Conservation (phyloP, 2,329 filamentous ascomycete genomes). For the Plectosphaerella sp. region DNA sequence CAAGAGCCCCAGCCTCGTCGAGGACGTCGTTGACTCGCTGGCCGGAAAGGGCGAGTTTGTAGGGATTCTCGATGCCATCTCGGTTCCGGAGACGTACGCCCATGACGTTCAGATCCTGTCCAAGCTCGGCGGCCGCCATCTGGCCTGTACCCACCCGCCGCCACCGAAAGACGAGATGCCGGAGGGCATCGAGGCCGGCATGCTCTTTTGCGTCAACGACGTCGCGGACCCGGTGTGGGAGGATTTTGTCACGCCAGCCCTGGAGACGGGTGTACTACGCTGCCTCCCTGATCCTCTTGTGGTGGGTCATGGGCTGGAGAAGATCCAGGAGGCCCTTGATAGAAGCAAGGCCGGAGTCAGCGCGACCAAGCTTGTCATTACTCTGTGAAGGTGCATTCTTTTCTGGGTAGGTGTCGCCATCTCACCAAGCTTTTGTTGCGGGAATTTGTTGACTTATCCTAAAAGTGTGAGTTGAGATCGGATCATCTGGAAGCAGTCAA, state of each 20-base stretch:
- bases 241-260: conserved; percentile 17
- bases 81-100: conserved; percentile 15
- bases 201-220: conserved; percentile 22
- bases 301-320: conserved; percentile 18
- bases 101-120: conserved; percentile 15
- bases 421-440: too few species aligned
- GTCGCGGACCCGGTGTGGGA: conserved; percentile 16
- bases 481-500: too few species aligned
- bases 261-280: conserved; percentile 14
- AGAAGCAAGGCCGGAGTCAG: conserved; percentile 17
- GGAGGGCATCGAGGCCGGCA: conserved; percentile 24
- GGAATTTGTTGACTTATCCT: too few species aligned
- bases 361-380: conserved; percentile 14
- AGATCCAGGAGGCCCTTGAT: conserved; percentile 16
- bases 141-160: conserved; percentile 29
- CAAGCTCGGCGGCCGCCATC: conserved; percentile 24
- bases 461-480: too few species aligned
- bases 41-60: conserved; percentile 13
- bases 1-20: conserved; percentile 21
- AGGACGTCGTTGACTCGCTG: conserved; percentile 25
- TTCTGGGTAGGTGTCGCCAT: too few species aligned
- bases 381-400: too few species aligned
- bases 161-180: conserved; percentile 16
- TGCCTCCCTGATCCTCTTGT: conserved; percentile 15
- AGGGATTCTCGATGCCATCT: conserved; percentile 20